Conservation (phyloP, 2,329 filamentous ascomycete species). For the Colletotrichum nymphaeae region DNA sequence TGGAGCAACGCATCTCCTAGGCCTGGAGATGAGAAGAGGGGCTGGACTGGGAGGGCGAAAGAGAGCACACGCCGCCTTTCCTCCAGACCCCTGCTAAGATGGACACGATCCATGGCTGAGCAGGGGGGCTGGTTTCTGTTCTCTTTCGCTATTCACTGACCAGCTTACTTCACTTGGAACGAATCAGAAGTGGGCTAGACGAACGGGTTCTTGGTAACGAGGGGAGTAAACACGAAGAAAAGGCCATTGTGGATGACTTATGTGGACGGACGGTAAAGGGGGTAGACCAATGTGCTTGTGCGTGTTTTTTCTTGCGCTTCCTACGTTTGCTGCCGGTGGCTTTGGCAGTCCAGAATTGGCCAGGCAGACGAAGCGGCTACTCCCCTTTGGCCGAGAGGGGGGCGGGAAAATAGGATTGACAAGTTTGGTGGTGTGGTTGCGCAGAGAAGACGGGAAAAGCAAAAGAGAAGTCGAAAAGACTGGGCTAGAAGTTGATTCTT, state of each 20-base stretch:
- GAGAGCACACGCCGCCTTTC: constrained; percentile 31
- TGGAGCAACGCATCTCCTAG: constrained; percentile 33
- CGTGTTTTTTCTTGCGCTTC: background rate
- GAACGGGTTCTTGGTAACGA: constrained; percentile 27
- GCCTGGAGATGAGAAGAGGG: constrained; percentile 35
- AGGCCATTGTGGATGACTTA: constrained; percentile 15
- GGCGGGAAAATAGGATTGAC: constrained; percentile 20
- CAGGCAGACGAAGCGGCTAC: constrained; percentile 10
- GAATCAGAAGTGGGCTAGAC: constrained; percentile 33
- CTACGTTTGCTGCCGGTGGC: constrained; percentile 14
- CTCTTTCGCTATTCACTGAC: constrained; percentile 28
- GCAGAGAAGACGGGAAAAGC: constrained; percentile 7
- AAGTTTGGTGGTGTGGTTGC: constrained; percentile 12
- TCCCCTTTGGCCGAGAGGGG: constrained; percentile 27
- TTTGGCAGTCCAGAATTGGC: constrained; percentile 23
- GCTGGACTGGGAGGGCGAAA: constrained; percentile 27
- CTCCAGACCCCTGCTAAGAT: constrained; percentile 26
- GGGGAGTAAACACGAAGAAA: constrained; percentile 23
- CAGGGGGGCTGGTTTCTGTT: constrained; percentile 31
- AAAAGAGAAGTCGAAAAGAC: constrained; percentile 12
- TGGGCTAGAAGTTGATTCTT: constrained; percentile 4
- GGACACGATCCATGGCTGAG: constrained; percentile 11
- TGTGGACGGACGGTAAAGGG: constrained; percentile 28
- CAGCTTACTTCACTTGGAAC: constrained; percentile 38
- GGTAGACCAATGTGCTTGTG: constrained; percentile 8